phyloP scores from a whole-genome alignment of 108 stramenopile species.

The Hondaea fermentalgiana region DNA sequence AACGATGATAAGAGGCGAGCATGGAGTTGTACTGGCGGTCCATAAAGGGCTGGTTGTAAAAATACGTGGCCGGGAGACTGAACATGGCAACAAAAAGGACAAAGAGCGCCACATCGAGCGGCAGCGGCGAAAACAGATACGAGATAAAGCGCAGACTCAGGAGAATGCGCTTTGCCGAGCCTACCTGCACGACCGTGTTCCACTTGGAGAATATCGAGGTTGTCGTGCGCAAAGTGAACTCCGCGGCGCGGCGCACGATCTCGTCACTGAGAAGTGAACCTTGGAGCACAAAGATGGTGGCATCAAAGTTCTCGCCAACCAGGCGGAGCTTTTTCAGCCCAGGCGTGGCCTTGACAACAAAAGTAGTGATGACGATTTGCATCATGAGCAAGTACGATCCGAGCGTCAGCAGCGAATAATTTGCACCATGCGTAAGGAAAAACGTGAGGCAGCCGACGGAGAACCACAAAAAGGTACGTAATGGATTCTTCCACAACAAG shows the following conservation, averaged over 20 bases:
- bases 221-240: not conserved
- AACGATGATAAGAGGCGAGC: not conserved
- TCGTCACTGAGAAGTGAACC: not conserved
- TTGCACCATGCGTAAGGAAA: not conserved
- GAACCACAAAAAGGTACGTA: conserved; percentile 10
- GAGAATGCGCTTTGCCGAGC: not conserved
- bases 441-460: conserved; percentile 6
- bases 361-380: conserved; percentile 8
- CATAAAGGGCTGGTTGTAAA: not conserved
- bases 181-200: not conserved
- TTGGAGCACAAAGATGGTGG: not conserved
- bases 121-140: not conserved
- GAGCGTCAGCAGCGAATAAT: not conserved
- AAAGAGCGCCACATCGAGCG: conserved; percentile 5
- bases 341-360: conserved; percentile 13
- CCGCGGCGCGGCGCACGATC: not conserved
- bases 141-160: not conserved
- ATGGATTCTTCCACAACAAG: not conserved
- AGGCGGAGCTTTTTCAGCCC: conserved; percentile 11
- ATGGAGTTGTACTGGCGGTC: not conserved
- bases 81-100: not conserved
- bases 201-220: not conserved
- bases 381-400: conserved; percentile 3
- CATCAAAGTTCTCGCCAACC: conserved; percentile 3
- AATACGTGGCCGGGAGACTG: not conserved